Evolutionary conservation across 73 alveolate genomes (phyloP).

Genomic region (Stentor roeselii): DNA sequence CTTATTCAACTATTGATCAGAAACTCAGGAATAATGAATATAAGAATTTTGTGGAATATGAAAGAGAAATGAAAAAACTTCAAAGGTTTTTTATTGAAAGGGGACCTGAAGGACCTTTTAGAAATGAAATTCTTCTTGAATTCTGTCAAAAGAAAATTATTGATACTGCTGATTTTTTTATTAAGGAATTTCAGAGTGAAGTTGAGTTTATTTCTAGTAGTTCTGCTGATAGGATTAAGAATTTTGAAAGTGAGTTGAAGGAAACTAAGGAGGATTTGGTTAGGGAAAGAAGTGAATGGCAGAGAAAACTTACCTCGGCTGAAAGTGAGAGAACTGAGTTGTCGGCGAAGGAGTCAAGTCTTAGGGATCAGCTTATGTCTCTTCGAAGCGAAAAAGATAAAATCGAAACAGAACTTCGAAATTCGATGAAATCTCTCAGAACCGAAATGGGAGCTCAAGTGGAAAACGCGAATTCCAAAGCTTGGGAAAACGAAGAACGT

Average conservation of each 20-base stretch:
- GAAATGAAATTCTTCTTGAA: conserved; percentile 5
- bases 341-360: conserved; percentile 64
- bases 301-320: conserved; percentile 43
- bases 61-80: conserved; percentile 38
- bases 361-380: conserved; percentile 62
- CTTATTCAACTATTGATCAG: conserved; percentile 58
- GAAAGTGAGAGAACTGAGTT: conserved; percentile 79
- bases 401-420: conserved; percentile 59
- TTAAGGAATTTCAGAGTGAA: conserved; percentile 58
- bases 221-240: conserved; percentile 48
- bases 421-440: conserved; percentile 56
- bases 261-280: conserved; percentile 58
- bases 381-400: conserved; percentile 64
- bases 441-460: conserved; percentile 47
- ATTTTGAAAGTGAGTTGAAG: conserved; percentile 69
- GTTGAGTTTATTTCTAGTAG: conserved; percentile 51
- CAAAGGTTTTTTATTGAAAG: conserved; percentile 14
- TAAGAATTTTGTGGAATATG: conserved; percentile 57
- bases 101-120: conserved; percentile 32
- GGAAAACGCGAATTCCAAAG: conserved; percentile 47
- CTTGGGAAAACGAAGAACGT: conserved; percentile 56
- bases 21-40: conserved; percentile 60
- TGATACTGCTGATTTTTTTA: conserved; percentile 15
- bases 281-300: conserved; percentile 48
- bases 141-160: neutral